A percentile compares a stretch with the other conserved stretches of the same genome.
These are phyloP conservation scores for Alternaria angustiovoidea DNA, from an alignment of 2,329 filamentous ascomycete genomes.

Conservation along the genomic window DNA sequence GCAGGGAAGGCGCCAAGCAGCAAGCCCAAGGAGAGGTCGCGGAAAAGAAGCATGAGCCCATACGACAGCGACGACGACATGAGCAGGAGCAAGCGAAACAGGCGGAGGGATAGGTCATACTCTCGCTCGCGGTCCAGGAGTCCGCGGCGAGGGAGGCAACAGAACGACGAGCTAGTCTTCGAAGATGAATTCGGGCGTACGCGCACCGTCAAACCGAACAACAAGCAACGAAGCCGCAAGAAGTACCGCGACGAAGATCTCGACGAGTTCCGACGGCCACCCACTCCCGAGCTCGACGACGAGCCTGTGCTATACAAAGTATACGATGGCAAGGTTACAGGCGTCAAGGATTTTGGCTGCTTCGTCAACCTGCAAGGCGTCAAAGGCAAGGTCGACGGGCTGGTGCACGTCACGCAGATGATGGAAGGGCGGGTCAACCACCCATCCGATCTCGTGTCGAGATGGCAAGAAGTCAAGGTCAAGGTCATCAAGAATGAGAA, in stretches of 20 bases:
- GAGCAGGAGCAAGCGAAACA: conserved; percentile 54
- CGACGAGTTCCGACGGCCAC: conserved; percentile 70
- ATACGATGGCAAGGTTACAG: conserved; percentile 88
- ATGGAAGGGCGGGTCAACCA: conserved; percentile 88
- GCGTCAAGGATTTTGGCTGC: conserved; percentile 92
- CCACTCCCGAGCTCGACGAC: conserved; percentile 80
- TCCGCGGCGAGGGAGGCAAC: conserved; percentile 55
- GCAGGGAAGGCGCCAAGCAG: conserved; percentile 59
- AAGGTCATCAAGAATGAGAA: conserved; percentile 91
- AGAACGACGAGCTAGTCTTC: conserved; percentile 62
- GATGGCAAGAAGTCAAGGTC: conserved; percentile 86
- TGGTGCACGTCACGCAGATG: conserved; percentile 93
- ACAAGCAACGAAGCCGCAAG: conserved; percentile 52
- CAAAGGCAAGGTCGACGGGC: conserved; percentile 85
- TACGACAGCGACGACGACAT: conserved; percentile 55
- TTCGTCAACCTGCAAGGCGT: conserved; percentile 94
- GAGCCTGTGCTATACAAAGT: conserved; percentile 82
- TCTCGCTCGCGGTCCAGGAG: conserved; percentile 62
- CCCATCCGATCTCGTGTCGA: conserved; percentile 83
- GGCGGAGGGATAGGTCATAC: conserved; percentile 58
- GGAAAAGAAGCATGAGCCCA: conserved; percentile 69
- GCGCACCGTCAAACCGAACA: conserved; percentile 51
- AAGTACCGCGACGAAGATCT: conserved; percentile 55
- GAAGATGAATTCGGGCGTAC: conserved; percentile 68
- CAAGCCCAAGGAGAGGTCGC: conserved; percentile 57